A percentile compares a stretch with the other conserved stretches of the same genome.
Evolutionary conservation across 129 eudicot genomes (phyloP).

Genomic region (Calendula officinalis): DNA sequence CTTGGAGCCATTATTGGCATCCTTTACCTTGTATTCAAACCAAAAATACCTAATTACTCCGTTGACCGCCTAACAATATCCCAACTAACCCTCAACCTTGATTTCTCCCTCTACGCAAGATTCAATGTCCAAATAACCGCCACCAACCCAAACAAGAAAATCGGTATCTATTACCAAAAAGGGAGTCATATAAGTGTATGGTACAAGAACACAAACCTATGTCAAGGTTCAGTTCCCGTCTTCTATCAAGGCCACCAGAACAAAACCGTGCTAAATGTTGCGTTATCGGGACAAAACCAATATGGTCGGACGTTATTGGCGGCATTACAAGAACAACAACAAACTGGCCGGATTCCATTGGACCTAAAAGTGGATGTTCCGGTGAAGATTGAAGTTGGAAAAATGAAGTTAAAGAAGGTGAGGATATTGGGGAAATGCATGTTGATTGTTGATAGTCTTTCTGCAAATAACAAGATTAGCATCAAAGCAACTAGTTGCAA

Average conservation of each 20-base stretch:
- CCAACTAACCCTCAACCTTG: slow-evolving; percentile 58
- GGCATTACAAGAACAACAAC: slow-evolving; percentile 73
- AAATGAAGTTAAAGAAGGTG: slow-evolving; percentile 61
- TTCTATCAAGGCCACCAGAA: slow-evolving; percentile 90
- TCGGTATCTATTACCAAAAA: slow-evolving; percentile 75
- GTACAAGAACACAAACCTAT: slow-evolving; percentile 76
- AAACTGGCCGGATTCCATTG: slow-evolving; percentile 67
- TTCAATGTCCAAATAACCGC: slow-evolving; percentile 74
- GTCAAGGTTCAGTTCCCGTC: slow-evolving; percentile 64
- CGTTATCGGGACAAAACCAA: slow-evolving; percentile 63
- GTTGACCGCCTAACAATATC: slow-evolving; percentile 64
- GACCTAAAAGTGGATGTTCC: slow-evolving; percentile 83
- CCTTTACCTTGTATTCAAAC: slow-evolving; percentile 67
- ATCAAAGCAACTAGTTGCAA: slow-evolving; percentile 79
- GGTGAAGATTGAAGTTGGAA: slow-evolving; percentile 67
- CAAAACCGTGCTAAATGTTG: slow-evolving; percentile 50
- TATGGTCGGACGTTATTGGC: slow-evolving; percentile 61
- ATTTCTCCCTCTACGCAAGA: slow-evolving; percentile 62
- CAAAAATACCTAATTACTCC: slow-evolving; percentile 75
- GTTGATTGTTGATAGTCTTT: slow-evolving; percentile 70
- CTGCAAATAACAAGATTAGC: slow-evolving; percentile 57
- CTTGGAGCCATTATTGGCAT: slow-evolving; percentile 50
- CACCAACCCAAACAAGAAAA: slow-evolving; percentile 76
- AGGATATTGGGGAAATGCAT: slow-evolving; percentile 63
- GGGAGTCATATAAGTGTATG: slow-evolving; percentile 76